Conservation (phyloP, 2,329 filamentous ascomycete genomes). For the Arthrobotrys megalospora region DNA sequence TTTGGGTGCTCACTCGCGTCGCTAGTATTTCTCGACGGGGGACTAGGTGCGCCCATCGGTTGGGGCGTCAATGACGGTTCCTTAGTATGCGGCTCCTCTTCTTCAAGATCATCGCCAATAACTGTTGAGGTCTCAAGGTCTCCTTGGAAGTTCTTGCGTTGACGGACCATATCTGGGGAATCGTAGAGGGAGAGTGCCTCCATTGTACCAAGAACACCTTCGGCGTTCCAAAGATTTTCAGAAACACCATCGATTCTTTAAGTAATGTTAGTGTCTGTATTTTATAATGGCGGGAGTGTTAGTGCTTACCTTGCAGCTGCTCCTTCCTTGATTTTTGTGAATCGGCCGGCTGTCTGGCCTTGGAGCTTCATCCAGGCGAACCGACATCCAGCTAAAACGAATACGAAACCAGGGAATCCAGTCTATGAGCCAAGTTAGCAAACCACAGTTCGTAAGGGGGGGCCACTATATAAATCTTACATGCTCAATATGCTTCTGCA, state of each 20-base stretch:
- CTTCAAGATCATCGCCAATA: constrained; percentile 47
- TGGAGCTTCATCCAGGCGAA: constrained; percentile 63
- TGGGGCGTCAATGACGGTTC: constrained; percentile 48
- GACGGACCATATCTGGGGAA: constrained; percentile 58
- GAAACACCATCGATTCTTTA: constrained; percentile 64
- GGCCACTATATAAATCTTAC: constrained; percentile 10
- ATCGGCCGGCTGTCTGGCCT: constrained; percentile 62
- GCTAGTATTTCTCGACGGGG: constrained; percentile 37
- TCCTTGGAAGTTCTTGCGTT: constrained; percentile 63
- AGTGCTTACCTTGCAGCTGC: constrained; percentile 56
- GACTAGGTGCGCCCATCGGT: constrained; percentile 20
- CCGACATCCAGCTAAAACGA: constrained; percentile 62
- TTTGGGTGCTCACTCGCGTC: constrained; percentile 46
- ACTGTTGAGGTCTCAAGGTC: constrained; percentile 61
- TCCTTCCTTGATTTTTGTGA: constrained; percentile 64
- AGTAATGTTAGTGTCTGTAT: constrained; percentile 2
- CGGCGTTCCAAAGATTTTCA: constrained; percentile 64
- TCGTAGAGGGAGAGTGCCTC: constrained; percentile 64
- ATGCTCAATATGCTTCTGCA: constrained; percentile 62
- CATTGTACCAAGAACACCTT: constrained; percentile 63
- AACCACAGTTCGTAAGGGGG: background rate
- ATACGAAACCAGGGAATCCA: constrained; percentile 62
- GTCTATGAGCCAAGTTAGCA: constrained; percentile 52
- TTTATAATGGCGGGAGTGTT: background rate
- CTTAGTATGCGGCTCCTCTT: constrained; percentile 20